Evolutionary conservation across 2,329 filamentous ascomycete species (phyloP), one percentile per base, ranked within the genome.

Genomic region (Colletotrichum sp.): DNA sequence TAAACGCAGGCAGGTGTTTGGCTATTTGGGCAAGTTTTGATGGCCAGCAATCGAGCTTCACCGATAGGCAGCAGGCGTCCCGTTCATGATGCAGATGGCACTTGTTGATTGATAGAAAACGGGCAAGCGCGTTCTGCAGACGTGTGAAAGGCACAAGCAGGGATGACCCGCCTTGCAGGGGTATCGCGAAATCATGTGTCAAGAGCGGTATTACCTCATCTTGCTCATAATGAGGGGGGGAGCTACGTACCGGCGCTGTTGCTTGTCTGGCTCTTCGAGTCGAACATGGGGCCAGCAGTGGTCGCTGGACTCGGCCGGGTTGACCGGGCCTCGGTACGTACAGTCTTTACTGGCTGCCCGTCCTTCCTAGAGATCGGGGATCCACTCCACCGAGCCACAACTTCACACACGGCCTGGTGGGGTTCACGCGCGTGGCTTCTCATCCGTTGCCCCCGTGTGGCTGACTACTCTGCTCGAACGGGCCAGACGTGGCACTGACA

Each of bases 141-240:
- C 72, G 61, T 71, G 30, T 56, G 43, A 28, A 48, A 71, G 36
- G 70, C 64, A 75, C 56, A 48, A 75, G 73, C 73, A 75, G 65
- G 73, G 73, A 73, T 76, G 64, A 52, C 64, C 73, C 74, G 26
- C 66, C 58, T 55, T 32, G 26, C 32, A 28, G 38, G 38, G 60
- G 66, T 70, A 52, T 48, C 74, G 71, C 74, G 74, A 75, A 75
- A 75, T 76, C 74, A 76, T 69, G 70, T 76, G 73, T 21, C 24
- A 28, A 52, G 34, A 21, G 70, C 43, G 36, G 65, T 60, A 69
- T 73, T 76, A 74, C 65, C 64, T 76, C 56, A 76, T 65, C 64
- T 55, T 56, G 43, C 66, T 52, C 43, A 13, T 52, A n/a, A 21
- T 52, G 43, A 52, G n/a, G 48, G 43, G 28, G 36, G 26, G 15